Conservation (phyloP, 176 grass and related monocot species). For the Zea luxurians region DNA sequence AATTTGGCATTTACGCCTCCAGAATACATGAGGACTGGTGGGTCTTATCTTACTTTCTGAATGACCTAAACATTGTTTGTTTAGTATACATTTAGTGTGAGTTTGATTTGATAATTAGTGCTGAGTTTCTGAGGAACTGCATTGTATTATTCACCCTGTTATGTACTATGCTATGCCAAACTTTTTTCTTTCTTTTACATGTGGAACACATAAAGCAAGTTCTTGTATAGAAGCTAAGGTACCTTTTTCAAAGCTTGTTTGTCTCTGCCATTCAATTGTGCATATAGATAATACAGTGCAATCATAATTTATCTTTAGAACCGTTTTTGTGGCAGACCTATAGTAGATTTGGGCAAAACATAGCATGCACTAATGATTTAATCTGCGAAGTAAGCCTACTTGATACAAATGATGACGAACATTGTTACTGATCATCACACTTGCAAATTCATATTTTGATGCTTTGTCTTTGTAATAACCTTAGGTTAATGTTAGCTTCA, state of each 20-base stretch:
- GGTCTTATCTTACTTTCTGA: conserved; percentile 29
- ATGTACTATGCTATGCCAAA: background rate
- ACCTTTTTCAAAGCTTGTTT: background rate
- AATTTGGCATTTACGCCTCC: conserved; percentile 99
- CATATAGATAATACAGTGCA: background rate
- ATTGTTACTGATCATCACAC: conserved; percentile 1
- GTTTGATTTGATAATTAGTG: conserved; percentile 6
- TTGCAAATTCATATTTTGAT: background rate
- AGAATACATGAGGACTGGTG: conserved; percentile 99
- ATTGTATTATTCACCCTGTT: background rate
- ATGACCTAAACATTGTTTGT: conserved; percentile 24
- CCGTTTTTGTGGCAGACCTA: background rate
- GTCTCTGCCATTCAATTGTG: background rate
- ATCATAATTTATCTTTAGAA: conserved; percentile 14
- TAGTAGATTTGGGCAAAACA: conserved; percentile 3
- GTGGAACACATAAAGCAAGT: conserved; percentile 8
- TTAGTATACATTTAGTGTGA: background rate
- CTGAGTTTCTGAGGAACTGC: background rate
- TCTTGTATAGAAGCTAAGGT: background rate
- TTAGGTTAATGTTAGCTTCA: conserved; percentile 17
- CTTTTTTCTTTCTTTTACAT: conserved; percentile 1
- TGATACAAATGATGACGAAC: background rate
- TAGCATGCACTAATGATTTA: conserved; percentile 11
- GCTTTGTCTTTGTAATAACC: background rate
- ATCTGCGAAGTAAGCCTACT: conserved; percentile 22